Evolutionary conservation across 2,329 filamentous ascomycete genomes (phyloP).

Genomic region (Xylariaceae sp.): DNA sequence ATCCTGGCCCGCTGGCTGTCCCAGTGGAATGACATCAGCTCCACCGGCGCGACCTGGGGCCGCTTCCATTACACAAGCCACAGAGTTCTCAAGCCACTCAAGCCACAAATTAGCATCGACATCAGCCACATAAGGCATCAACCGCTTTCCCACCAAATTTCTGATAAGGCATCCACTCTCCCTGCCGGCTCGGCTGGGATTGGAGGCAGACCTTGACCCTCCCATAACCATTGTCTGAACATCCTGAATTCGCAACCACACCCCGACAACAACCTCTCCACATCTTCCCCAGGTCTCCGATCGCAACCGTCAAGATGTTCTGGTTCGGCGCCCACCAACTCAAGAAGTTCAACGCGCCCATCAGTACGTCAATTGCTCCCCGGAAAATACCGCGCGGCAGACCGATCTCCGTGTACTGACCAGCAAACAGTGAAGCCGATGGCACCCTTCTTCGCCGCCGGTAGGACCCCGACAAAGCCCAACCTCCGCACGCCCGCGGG

Average conservation of each 20-base stretch:
- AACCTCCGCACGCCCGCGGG: neutral
- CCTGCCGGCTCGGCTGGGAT: conserved; percentile 3
- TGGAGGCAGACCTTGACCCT: conserved; percentile 15
- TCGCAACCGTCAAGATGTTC: conserved; percentile 56
- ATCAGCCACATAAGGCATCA: conserved; percentile 2
- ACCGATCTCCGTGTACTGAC: conserved; percentile 17
- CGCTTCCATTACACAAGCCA: too few relatives aligned
- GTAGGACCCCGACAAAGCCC: conserved; percentile 49
- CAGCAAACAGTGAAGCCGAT: conserved; percentile 68
- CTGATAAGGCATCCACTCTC: conserved; percentile 5
- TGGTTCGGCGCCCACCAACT: conserved; percentile 57
- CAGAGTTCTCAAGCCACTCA: too few relatives aligned
- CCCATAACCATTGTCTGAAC: conserved; percentile 21
- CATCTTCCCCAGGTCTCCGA: conserved; percentile 23
- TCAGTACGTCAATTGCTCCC: conserved; percentile 56
- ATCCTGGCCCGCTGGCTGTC: too few relatives aligned
- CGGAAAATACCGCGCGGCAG: conserved; percentile 3
- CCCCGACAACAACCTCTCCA: conserved; percentile 25
- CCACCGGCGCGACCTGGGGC: too few relatives aligned
- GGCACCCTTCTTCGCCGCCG: conserved; percentile 88
- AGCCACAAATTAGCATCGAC: conserved; percentile 2
- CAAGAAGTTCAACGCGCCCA: conserved; percentile 75
- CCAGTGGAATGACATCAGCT: too few relatives aligned
- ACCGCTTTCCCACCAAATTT: conserved; percentile 2
- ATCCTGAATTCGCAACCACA: conserved; percentile 4